phyloP scores from a whole-genome alignment of 2,329 filamentous ascomycete species.

The Balansia obtecta region DNA sequence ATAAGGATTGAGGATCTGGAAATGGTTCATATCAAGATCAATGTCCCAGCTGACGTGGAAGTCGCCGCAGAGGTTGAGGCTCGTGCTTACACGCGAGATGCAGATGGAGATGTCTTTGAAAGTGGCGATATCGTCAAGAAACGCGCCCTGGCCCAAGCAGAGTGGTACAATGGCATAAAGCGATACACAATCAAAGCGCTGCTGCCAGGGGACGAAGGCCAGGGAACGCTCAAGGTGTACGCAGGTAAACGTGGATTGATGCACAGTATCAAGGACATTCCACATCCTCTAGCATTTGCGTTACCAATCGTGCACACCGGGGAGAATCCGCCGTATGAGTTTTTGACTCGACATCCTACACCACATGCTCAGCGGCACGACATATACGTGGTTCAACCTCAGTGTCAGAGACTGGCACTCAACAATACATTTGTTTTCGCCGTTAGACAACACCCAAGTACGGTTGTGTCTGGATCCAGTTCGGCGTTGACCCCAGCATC shows the following conservation, averaged over 20 bases:
- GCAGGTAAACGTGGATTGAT: slow-evolving; percentile 90
- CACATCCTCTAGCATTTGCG: slow-evolving; percentile 78
- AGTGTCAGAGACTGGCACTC: slow-evolving; percentile 74
- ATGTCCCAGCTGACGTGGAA: slow-evolving; percentile 81
- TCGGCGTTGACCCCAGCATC: slow-evolving; percentile 32
- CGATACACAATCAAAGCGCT: slow-evolving; percentile 89
- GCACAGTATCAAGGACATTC: slow-evolving; percentile 95
- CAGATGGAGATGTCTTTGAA: slow-evolving; percentile 87
- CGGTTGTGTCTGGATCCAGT: slow-evolving; percentile 24
- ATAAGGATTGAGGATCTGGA: slow-evolving; percentile 83
- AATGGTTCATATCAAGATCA: slow-evolving; percentile 80
- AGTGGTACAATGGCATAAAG: slow-evolving; percentile 81
- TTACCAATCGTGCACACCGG: slow-evolving; percentile 85
- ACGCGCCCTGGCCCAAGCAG: slow-evolving; percentile 76
- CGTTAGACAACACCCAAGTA: slow-evolving; percentile 77
- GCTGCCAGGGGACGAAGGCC: slow-evolving; percentile 81
- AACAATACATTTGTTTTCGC: slow-evolving; percentile 99
- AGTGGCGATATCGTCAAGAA: slow-evolving; percentile 79
- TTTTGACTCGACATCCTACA: slow-evolving; percentile 84
- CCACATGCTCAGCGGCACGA: slow-evolving; percentile 96
- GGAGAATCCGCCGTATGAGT: slow-evolving; percentile 89
- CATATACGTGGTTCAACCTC: slow-evolving; percentile 91
- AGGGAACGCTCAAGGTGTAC: slow-evolving; percentile 80
- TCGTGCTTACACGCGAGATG: slow-evolving; percentile 64
- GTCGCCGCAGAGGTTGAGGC: slow-evolving; percentile 87